Base-by-base conservation (phyloP, 345 rosid species). In the Dipteronia dyeriana region DNA sequence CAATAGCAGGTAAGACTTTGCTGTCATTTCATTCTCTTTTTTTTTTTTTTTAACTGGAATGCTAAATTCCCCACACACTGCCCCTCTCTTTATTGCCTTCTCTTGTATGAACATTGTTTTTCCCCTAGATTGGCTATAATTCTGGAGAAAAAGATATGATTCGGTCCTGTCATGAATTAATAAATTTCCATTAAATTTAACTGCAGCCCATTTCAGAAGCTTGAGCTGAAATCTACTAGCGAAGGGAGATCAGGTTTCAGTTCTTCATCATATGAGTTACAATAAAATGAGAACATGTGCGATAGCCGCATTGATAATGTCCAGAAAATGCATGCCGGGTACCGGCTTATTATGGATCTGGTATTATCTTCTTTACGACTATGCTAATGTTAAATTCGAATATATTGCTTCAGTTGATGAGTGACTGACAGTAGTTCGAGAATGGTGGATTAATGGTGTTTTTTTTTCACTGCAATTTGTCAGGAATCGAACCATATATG, bases 151-250 rank as follows among this genome's bases (percentile, higher is more conserved):
- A 59, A 59, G 63, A 59, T 59, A 20, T 22, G 26, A 25, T 59
- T 59, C 5, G 2, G 11, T n/a, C 26, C 13, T 3, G 9, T 10
- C 25, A 59, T 59, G 63, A 29, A 41, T 31, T 67, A 38, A 77
- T 72, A 49, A 66, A 53, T 54, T 73, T 22, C 20, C 11, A 56
- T 63, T 67, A 68, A 60, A 78, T 73, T 31, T 29, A 61, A 47
- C 41, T 84, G 88, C 94, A 93, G 97, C 82, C 99, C 97, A 0
- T 95, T 91, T 81, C 98, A 93, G 90, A 95, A 95, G 85, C 94
- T 93, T 64, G 97, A 95, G 79, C 91, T 93, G 83, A 91, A 85
- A 86, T 84, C 94, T 45, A 89, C 92, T 0, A 93, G 88, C 53
- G 94, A 86, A 81, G 97, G 87, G 79, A 87, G 93, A 82, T 85